Percentiles rank a stretch among this genome's conserved stretches.
Conservation (phyloP, 1,284 basidiomycete species). For the Flammula alnicola region DNA sequence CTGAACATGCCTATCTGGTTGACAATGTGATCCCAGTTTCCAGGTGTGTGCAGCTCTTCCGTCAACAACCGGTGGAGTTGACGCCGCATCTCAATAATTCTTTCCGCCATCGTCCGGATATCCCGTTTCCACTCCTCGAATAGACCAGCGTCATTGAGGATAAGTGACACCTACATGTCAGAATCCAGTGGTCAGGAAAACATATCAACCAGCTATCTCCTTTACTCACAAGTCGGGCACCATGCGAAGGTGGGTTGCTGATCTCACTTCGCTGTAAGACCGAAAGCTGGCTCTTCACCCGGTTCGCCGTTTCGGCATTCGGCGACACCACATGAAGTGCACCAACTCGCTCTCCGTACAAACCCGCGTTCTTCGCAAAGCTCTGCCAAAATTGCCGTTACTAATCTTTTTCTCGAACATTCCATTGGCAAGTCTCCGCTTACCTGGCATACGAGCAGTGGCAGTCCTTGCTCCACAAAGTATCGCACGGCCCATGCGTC, state of each 20-base stretch:
- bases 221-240: slow-evolving; percentile 77
- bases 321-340: slow-evolving; percentile 79
- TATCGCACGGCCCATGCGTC: slow-evolving; percentile 79
- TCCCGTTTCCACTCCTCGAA: slow-evolving; percentile 91
- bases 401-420: neutral
- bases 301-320: slow-evolving; percentile 66
- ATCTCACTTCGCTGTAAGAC: slow-evolving; percentile 91
- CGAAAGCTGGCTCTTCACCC: slow-evolving; percentile 84
- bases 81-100: slow-evolving; percentile 90
- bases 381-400: slow-evolving; percentile 53
- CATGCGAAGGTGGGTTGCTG: slow-evolving; percentile 90
- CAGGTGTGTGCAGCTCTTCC: slow-evolving; percentile 88
- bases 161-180: slow-evolving; percentile 68
- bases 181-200: slow-evolving; percentile 2
- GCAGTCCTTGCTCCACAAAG: slow-evolving; percentile 77
- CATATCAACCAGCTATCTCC: neutral
- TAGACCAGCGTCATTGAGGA: slow-evolving; percentile 73
- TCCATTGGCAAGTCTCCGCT: slow-evolving; percentile 21
- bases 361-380: slow-evolving; percentile 95
- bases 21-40: slow-evolving; percentile 90
- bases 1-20: slow-evolving; percentile 95
- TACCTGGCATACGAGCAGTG: slow-evolving; percentile 88
- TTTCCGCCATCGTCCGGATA: slow-evolving; percentile 89
- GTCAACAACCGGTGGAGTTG: slow-evolving; percentile 81
- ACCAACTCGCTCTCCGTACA: slow-evolving; percentile 92